phyloP scores from a whole-genome alignment of 2,329 filamentous ascomycete species.

The Elsinoe fawcettii region DNA sequence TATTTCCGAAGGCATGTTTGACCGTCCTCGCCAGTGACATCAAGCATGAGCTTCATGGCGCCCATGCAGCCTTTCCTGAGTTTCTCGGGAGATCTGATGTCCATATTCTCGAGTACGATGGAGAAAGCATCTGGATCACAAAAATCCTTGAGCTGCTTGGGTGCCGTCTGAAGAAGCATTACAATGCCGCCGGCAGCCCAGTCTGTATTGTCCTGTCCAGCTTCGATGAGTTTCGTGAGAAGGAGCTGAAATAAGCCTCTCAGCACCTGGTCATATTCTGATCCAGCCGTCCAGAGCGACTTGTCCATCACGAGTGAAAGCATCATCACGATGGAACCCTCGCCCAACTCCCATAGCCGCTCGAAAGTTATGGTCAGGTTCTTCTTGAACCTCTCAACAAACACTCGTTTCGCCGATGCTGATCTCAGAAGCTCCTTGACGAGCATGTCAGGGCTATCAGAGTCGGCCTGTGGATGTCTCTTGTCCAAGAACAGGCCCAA shows the following conservation, averaged over 20 bases:
- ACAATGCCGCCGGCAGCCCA: constrained; percentile 54
- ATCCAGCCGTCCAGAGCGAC: constrained; percentile 31
- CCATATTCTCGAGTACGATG: constrained; percentile 76
- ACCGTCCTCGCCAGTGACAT: constrained; percentile 64
- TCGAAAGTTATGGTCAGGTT: constrained; percentile 38
- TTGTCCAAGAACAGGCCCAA: neutral
- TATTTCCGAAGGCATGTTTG: constrained; percentile 61
- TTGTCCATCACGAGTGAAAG: constrained; percentile 37
- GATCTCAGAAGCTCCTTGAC: constrained; percentile 20
- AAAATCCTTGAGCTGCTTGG: constrained; percentile 53
- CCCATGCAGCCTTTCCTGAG: constrained; percentile 76
- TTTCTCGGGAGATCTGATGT: constrained; percentile 66
- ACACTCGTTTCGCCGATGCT: constrained; percentile 31
- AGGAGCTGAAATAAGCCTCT: constrained; percentile 64
- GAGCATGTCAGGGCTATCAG: neutral
- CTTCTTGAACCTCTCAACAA: constrained; percentile 33
- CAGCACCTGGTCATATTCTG: constrained; percentile 38
- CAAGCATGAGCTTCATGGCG: constrained; percentile 74
- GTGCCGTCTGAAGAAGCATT: constrained; percentile 48
- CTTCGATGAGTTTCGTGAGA: constrained; percentile 83
- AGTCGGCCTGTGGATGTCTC: neutral
- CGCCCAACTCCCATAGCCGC: constrained; percentile 38
- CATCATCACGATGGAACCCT: constrained; percentile 39
- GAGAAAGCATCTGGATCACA: constrained; percentile 72
- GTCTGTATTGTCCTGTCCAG: constrained; percentile 65